Percentiles rank a stretch among this genome's conserved stretches.
These are phyloP conservation scores for Lactuca saligna DNA, from an alignment of 129 eudicot genomes.

Conservation along the genomic window DNA sequence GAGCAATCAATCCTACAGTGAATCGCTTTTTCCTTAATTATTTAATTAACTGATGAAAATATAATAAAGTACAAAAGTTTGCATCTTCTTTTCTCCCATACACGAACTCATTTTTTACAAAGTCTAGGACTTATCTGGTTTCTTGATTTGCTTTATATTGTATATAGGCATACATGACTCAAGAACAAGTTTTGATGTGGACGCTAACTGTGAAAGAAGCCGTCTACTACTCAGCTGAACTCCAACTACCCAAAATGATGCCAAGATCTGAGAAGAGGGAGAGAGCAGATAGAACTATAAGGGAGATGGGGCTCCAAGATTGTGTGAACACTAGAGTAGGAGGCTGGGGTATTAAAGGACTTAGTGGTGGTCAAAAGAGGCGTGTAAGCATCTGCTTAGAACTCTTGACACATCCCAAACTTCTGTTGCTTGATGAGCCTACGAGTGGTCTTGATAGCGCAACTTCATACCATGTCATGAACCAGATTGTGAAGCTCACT, in stretches of 20 bases:
- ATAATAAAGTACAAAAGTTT: background rate
- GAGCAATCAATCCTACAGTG: background rate
- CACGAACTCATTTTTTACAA: no score
- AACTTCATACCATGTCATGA: slow-evolving; percentile 65
- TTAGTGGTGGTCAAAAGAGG: slow-evolving; percentile 72
- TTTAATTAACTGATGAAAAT: no score
- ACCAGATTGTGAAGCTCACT: slow-evolving; percentile 53
- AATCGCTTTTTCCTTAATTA: no score
- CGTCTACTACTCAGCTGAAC: slow-evolving; percentile 76
- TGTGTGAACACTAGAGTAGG: slow-evolving; percentile 65
- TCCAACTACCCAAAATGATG: slow-evolving; percentile 67
- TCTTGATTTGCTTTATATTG: no score
- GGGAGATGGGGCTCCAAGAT: slow-evolving; percentile 81
- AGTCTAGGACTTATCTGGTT: no score
- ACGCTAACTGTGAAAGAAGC: slow-evolving; percentile 78
- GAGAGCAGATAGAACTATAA: no score
- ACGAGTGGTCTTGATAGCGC: slow-evolving; percentile 89
- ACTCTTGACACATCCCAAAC: slow-evolving; percentile 33
- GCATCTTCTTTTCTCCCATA: background rate
- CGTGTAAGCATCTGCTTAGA: slow-evolving; percentile 62
- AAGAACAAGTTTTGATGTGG: slow-evolving; percentile 35
- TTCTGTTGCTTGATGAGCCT: slow-evolving; percentile 77
- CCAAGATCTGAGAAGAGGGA: slow-evolving; percentile 15
- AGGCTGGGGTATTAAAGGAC: slow-evolving; percentile 64
- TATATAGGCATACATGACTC: slow-evolving; percentile 49